These are phyloP conservation scores for Orbilia blumenaviensis DNA, from an alignment of 2,329 filamentous ascomycete genomes.

Conservation along the genomic window DNA sequence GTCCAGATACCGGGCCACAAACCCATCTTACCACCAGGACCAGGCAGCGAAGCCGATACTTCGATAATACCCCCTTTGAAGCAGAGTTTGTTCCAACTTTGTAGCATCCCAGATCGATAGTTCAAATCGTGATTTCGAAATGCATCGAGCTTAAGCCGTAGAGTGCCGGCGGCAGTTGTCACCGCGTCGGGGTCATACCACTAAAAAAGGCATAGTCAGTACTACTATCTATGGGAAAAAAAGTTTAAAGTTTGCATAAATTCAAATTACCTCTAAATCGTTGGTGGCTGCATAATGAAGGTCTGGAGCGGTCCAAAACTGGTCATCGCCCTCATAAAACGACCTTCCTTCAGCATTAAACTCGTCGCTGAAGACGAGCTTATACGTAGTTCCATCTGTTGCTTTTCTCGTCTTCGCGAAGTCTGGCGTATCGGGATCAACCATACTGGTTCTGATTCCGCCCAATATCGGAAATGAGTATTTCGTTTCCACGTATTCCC, in stretches of 20 bases:
- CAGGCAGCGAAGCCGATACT: conserved; percentile 54
- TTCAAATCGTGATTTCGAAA: conserved; percentile 73
- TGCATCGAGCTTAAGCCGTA: conserved; percentile 72
- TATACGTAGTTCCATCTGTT: conserved; percentile 62
- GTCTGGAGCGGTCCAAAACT: conserved; percentile 66
- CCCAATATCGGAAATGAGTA: conserved; percentile 63
- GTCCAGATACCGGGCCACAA: conserved; percentile 70
- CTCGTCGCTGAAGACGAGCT: conserved; percentile 68
- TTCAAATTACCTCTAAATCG: conserved; percentile 62
- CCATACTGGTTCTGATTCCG: conserved; percentile 64
- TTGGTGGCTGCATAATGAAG: conserved; percentile 68
- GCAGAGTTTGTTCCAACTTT: conserved; percentile 77
- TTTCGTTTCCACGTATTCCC: conserved; percentile 57
- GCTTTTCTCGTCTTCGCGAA: conserved; percentile 63
- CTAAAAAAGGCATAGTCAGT: conserved; percentile 61
- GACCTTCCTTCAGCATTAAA: conserved; percentile 67
- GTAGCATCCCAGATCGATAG: conserved; percentile 77
- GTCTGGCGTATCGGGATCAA: conserved; percentile 67
- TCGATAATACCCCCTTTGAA: conserved; percentile 77
- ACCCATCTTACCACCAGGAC: conserved; percentile 46
- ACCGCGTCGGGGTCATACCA: conserved; percentile 77
- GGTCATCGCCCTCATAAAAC: conserved; percentile 69
- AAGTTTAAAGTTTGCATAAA: neutral
- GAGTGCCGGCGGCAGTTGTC: conserved; percentile 70
- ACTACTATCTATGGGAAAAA: neutral